Conservation (phyloP, 208 protist genomes). For the Acanthamoeba polyphaga region DNA sequence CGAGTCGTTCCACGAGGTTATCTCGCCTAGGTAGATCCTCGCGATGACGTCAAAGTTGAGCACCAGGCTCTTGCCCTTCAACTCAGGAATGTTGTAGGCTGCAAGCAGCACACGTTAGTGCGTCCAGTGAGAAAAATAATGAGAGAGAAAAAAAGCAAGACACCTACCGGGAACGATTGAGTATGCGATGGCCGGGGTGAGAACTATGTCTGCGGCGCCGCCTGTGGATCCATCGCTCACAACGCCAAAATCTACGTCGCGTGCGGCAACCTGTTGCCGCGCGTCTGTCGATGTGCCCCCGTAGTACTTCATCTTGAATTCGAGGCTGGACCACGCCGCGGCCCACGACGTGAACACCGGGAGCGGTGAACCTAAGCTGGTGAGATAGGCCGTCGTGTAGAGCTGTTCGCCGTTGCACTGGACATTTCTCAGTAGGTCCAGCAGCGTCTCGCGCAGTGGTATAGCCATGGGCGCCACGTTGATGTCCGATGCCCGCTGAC, state of each 20-base stretch:
- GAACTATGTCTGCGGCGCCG: background rate
- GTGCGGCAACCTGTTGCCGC: background rate
- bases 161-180: background rate
- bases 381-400: background rate
- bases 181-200: background rate
- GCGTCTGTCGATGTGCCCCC: background rate
- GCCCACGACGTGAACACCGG: background rate
- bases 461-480: background rate
- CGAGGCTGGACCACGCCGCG: background rate
- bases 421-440: background rate
- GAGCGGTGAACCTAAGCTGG: background rate
- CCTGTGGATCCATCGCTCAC: background rate
- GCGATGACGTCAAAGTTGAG: background rate
- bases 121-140: background rate
- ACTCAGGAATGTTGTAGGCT: background rate
- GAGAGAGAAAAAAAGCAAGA: too few relatives aligned
- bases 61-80: background rate
- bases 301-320: background rate
- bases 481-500: background rate
- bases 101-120: too few relatives aligned
- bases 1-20: slow-evolving; percentile 19
- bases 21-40: background rate
- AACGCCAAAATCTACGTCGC: background rate
- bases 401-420: background rate
- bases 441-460: background rate